Conservation (phyloP, 148 eudicot species). For the Diospyros lotus region DNA sequence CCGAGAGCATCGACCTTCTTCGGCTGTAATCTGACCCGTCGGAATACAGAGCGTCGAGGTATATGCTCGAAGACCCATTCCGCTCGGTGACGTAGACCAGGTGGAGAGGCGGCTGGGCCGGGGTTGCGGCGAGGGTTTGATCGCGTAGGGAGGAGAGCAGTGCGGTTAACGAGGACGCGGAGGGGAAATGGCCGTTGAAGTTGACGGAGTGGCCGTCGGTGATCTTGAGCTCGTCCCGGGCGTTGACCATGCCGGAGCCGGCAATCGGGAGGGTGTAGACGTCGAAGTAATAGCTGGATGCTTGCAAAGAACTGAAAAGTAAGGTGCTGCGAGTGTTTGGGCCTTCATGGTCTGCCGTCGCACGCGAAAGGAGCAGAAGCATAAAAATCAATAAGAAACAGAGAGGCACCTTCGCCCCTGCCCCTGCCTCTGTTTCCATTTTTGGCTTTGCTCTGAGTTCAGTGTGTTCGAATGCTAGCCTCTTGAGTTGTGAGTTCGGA, state of each 20-base stretch:
- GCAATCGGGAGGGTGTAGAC: slow-evolving; percentile 50
- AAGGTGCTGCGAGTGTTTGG: slow-evolving; percentile 24
- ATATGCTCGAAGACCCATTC: slow-evolving; percentile 48
- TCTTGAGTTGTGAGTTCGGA: too few relatives aligned
- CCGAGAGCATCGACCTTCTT: slow-evolving; percentile 25
- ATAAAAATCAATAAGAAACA: too few relatives aligned
- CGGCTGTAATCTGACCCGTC: slow-evolving; percentile 20
- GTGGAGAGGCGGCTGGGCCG: slow-evolving; percentile 18
- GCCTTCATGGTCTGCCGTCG: not conserved
- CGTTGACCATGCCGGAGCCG: not conserved
- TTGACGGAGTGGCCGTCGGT: slow-evolving; percentile 48
- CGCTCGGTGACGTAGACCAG: slow-evolving; percentile 15
- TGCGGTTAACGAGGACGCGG: slow-evolving; percentile 18
- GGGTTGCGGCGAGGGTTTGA: slow-evolving; percentile 7
- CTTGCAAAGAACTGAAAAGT: slow-evolving; percentile 49
- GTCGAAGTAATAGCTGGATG: slow-evolving; percentile 60
- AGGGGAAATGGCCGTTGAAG: slow-evolving; percentile 30
- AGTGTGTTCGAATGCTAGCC: too few relatives aligned
- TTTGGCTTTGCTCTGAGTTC: too few relatives aligned
- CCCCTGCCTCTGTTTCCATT: too few relatives aligned
- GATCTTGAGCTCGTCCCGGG: not conserved
- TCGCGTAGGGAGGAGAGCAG: slow-evolving; percentile 15
- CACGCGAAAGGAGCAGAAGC: too few relatives aligned
- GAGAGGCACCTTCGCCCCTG: too few relatives aligned
- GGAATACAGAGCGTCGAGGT: slow-evolving; percentile 32